Evolutionary conservation across 1,139 yeast genomes (phyloP).

Genomic region (Williopsis jadinii): DNA sequence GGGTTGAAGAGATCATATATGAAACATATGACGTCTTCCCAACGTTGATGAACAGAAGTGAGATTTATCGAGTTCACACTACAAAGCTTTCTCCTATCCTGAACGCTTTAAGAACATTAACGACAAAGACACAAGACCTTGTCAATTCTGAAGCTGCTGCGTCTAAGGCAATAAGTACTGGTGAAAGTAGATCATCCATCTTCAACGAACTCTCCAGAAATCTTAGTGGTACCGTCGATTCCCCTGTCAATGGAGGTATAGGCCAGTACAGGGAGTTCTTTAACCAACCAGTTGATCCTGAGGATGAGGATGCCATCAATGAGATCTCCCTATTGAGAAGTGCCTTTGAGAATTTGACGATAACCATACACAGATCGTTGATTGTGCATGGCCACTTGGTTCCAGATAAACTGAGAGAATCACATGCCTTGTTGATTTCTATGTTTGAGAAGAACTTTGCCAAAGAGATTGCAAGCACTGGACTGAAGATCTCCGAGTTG

Average conservation of each 20-base stretch:
- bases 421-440: constrained; percentile 62
- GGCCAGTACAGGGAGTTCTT: constrained; percentile 75
- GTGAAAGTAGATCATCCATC: constrained; percentile 41
- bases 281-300: constrained; percentile 28
- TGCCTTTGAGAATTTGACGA: constrained; percentile 66
- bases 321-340: constrained; percentile 45
- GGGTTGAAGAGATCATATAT: constrained; percentile 86
- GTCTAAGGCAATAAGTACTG: constrained; percentile 48
- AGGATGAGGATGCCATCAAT: constrained; percentile 35
- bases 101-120: constrained; percentile 67
- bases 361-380: constrained; percentile 60
- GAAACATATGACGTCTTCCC: constrained; percentile 79
- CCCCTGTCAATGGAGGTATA: constrained; percentile 92
- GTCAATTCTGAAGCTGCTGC: constrained; percentile 61
- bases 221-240: constrained; percentile 81
- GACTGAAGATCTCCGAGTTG: constrained; percentile 20
- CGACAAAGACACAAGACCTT: constrained; percentile 65
- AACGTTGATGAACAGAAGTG: constrained; percentile 80
- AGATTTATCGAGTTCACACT: constrained; percentile 47
- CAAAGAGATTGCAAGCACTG: constrained; percentile 45
- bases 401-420: constrained; percentile 47
- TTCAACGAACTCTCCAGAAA: constrained; percentile 70
- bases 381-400: constrained; percentile 62
- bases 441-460: constrained; percentile 63
- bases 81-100: constrained; percentile 76